Base-by-base conservation (phyloP, 805 yeast genomes). In the Candida alai region DNA sequence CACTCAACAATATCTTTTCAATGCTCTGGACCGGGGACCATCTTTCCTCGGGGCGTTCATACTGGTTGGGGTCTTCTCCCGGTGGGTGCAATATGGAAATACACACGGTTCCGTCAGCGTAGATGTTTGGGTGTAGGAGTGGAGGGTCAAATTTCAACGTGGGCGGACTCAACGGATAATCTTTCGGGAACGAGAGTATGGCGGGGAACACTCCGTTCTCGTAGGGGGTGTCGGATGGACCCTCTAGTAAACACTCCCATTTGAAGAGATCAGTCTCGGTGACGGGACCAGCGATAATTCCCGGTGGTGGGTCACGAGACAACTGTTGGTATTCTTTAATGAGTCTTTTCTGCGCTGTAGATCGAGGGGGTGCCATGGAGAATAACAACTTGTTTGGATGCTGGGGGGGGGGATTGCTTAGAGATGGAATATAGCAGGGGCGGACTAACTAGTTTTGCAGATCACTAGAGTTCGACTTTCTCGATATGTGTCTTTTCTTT, bases 21-120 rank as follows among this genome's bases (percentile, higher is more conserved):
- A 93, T 89, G 54, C 95, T 84, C 58, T 93, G 98, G 19, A 93
- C 89, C 0, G 98, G 98, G 5, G 95, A 84, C 98, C 98, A 93
- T 45, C 98, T 69, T 62, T 93, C 98, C 48, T 89, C 94, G 0
- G 97, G 95, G 19, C 85, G 62, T 58, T 93, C 98, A 61, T 93
- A 93, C 72, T 83, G 88, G 56, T 88, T 77, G 14, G 98, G 97
- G 58, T 93, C 98, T 48, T 89, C 95, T 8, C 98, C 98, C 1
- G 97, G 96, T 1, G 96, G 79, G 56, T 93, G 98, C 44, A 93
- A 68, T 32, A 93, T 93, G 11, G 96, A 86, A 32, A 93, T 93
- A 58, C 98, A 93, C 3, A 93, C 98, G 16, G 86, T 86, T 3
- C 98, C 98, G 52, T 89, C 95, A 32, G 84, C 78, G 56, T 90